Percentiles rank a stretch among this genome's conserved stretches.
Conservation (phyloP, 441 rosid genomes). For the Flueggea neowawraea region DNA sequence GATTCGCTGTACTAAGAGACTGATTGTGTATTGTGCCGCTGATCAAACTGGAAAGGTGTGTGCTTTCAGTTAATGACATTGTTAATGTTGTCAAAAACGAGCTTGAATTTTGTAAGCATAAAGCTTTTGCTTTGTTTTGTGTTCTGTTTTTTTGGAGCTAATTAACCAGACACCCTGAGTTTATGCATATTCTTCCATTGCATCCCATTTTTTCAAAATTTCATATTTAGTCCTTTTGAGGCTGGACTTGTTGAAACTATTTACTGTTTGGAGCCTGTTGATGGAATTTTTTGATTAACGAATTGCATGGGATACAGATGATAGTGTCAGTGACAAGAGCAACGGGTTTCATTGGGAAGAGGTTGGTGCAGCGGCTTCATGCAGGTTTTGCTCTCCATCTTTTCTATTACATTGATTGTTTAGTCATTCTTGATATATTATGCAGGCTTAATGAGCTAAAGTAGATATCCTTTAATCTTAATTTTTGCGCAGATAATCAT, state of each 20-base stretch:
- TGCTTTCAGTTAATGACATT: neutral
- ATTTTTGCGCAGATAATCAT: conserved; percentile 61
- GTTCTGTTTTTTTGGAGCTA: neutral
- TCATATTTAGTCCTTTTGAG: too few relatives aligned
- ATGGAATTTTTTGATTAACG: too few relatives aligned
- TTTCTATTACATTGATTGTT: neutral
- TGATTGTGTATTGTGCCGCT: conserved; percentile 40
- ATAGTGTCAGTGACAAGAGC: conserved; percentile 91
- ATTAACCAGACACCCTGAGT: too few relatives aligned
- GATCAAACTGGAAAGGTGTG: conserved; percentile 56
- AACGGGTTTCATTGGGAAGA: conserved; percentile 87
- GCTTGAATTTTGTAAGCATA: too few relatives aligned
- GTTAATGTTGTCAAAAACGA: neutral
- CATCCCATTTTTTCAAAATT: too few relatives aligned
- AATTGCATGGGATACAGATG: conserved; percentile 52
- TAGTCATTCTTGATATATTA: neutral
- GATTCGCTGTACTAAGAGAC: conserved; percentile 33
- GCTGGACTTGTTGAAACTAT: too few relatives aligned
- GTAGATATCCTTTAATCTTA: neutral
- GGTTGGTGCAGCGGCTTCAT: conserved; percentile 77
- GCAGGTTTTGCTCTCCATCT: conserved; percentile 40
- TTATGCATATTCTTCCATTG: too few relatives aligned
- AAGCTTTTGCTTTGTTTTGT: neutral
- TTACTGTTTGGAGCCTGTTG: too few relatives aligned
- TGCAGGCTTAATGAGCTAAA: neutral